phyloP scores from a whole-genome alignment of 345 rosid species.

The Populus alba region DNA sequence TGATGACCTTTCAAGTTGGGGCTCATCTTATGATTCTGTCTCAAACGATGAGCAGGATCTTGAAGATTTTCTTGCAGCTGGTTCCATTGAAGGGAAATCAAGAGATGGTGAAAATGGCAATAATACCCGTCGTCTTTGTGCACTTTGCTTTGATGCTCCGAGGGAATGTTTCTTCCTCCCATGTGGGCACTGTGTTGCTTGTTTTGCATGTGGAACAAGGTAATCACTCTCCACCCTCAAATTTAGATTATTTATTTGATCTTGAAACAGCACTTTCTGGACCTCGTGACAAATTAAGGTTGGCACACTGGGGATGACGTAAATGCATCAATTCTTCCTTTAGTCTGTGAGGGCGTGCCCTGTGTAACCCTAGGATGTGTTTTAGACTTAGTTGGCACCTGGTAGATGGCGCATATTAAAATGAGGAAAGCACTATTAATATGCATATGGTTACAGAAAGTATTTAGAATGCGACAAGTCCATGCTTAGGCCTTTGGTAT shows the following conservation, averaged over 20 bases:
- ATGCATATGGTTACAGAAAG: not conserved
- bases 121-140: conserved; percentile 84
- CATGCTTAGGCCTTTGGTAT: not conserved
- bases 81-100: conserved; percentile 40
- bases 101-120: conserved; percentile 60
- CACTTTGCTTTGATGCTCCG: conserved; percentile 95
- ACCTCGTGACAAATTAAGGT: not conserved
- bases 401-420: not conserved
- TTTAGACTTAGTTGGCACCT: not conserved
- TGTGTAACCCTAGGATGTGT: not conserved
- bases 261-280: not conserved
- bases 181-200: conserved; percentile 94
- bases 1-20: conserved; percentile 88
- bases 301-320: not conserved
- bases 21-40: conserved; percentile 83
- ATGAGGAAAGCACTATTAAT: not conserved
- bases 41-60: conserved; percentile 66
- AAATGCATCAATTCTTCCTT: not conserved
- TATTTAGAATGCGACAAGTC: not conserved
- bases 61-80: conserved; percentile 50
- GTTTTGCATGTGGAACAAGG: conserved; percentile 91
- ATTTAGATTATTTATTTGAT: not conserved
- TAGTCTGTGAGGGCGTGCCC: conserved; percentile 3
- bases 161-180: conserved; percentile 99
- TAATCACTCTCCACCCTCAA: conserved; percentile 23